Evolutionary conservation across 768 basidiomycete genomes (phyloP), one percentile per base, ranked within the genome.

Genomic region (Tylopilus subfusipes): DNA sequence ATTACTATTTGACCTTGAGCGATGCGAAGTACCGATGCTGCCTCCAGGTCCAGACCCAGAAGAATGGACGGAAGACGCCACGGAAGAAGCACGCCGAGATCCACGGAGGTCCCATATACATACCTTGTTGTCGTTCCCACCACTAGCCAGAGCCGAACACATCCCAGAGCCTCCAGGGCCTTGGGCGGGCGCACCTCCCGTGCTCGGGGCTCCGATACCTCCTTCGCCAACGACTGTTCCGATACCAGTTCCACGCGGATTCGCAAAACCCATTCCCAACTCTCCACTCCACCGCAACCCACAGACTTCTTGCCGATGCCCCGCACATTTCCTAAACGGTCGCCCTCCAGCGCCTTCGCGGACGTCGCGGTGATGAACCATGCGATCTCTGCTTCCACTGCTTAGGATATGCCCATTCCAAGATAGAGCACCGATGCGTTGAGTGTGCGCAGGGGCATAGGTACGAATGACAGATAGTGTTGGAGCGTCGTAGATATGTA

Each of bases 51-150:
- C 70, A 9, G 64, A 67, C 13, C 69, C 70, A 18, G 63, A 59
- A 36, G 63, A 58, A 34, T 65, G 62, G 1, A 63, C 53, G 22
- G 65, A 69, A 9, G 68, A 59, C 3, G 65, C 66, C 12, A 58
- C 52, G 3, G 64, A 62, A 12, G 67, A 68, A 4, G 67, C 66
- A 51, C 67, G 70, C 61, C 76, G 76, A 7, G 82, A 81, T 10
- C 87, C 89, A 52, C 90, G 79, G 51, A 93, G 73, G 67, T 98
- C 94, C 92, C 95, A 99, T 50, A 99, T 93, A 63, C 92, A 93
- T 18, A 99, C 90, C 74, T 98, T 98, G 74, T 99, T 99, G 72
- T 99, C 96, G 68, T 99, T 99, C 0, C 96, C 96, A 2, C 96
- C 96, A 60, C 89, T 93, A 4, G 96, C 96, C 5, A 99, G 80